Percentiles rank a stretch among this genome's conserved stretches.
Conservation (phyloP, 306 rosid species). For the Arachis hypogaea region DNA sequence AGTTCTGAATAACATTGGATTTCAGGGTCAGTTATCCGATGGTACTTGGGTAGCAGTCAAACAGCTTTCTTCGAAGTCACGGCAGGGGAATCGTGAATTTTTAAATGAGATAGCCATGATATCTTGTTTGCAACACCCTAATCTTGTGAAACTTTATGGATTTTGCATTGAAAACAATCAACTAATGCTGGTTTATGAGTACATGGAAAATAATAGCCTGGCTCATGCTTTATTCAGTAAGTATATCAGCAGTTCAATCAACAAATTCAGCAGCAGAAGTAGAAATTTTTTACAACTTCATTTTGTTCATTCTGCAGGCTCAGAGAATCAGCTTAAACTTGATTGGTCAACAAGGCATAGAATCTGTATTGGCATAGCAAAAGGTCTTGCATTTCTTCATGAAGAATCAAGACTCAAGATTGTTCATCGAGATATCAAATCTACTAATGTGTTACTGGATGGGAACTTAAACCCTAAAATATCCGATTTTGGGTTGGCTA, state of each 20-base stretch:
- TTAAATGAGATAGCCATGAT: conserved; percentile 60
- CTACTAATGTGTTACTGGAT: conserved; percentile 60
- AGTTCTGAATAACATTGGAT: conserved; percentile 25
- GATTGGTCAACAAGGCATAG: conserved; percentile 66
- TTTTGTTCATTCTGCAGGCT: conserved; percentile 28
- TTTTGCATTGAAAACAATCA: conserved; percentile 62
- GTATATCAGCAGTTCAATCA: conserved; percentile 20
- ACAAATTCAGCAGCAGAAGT: not conserved
- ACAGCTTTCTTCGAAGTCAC: conserved; percentile 57
- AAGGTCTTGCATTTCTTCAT: conserved; percentile 66
- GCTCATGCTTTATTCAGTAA: conserved; percentile 62
- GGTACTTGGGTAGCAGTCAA: conserved; percentile 61
- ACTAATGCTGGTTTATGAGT: conserved; percentile 62
- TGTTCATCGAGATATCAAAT: conserved; percentile 76
- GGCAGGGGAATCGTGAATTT: conserved; percentile 62
- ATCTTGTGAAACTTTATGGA: conserved; percentile 68
- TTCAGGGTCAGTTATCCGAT: conserved; percentile 56
- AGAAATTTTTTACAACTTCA: conserved; percentile 7
- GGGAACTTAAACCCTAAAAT: conserved; percentile 60
- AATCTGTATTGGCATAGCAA: conserved; percentile 68
- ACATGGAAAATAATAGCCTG: conserved; percentile 63
- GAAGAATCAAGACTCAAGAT: conserved; percentile 65
- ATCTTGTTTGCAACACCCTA: conserved; percentile 65
- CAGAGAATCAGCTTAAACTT: conserved; percentile 40
- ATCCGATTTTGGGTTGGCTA: conserved; percentile 81